Percentiles rank a stretch among this genome's conserved stretches.
Conservation (phyloP, 306 rosid species). For the Gleditsia sinensis region DNA sequence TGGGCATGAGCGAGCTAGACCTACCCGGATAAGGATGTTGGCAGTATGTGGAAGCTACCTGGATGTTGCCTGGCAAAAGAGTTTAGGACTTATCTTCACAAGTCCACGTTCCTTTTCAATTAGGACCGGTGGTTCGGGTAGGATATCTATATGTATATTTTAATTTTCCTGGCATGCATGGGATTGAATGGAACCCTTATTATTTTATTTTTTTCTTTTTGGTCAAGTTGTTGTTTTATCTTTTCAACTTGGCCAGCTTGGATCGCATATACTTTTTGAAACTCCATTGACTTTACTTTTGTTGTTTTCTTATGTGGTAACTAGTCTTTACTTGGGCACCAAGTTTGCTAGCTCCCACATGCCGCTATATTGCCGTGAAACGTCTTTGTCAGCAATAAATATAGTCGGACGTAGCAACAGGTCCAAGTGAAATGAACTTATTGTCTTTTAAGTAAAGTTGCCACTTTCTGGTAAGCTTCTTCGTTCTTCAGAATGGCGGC, state of each 20-base stretch:
- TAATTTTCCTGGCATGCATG: not conserved
- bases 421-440: conserved; percentile 67
- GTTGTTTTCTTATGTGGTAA: not conserved
- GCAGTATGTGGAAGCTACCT: conserved; percentile 47
- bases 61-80: conserved; percentile 39
- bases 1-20: too few species aligned
- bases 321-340: conserved; percentile 24
- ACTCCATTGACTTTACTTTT: conserved; percentile 29
- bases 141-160: not conserved
- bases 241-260: conserved; percentile 38
- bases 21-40: conserved; percentile 32
- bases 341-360: too few species aligned
- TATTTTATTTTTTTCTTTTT: not conserved
- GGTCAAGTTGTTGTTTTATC: conserved; percentile 22
- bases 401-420: not conserved
- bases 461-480: conserved; percentile 53
- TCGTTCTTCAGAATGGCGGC: conserved; percentile 27
- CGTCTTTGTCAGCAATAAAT: conserved; percentile 33
- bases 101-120: not conserved
- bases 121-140: not conserved
- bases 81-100: conserved; percentile 14
- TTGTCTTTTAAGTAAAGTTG: not conserved
- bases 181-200: conserved; percentile 20
- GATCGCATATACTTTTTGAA: conserved; percentile 25
- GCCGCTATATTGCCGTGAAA: not conserved